phyloP scores from a whole-genome alignment of 1,284 basidiomycete genomes.

The Leccinum griseonigrum region DNA sequence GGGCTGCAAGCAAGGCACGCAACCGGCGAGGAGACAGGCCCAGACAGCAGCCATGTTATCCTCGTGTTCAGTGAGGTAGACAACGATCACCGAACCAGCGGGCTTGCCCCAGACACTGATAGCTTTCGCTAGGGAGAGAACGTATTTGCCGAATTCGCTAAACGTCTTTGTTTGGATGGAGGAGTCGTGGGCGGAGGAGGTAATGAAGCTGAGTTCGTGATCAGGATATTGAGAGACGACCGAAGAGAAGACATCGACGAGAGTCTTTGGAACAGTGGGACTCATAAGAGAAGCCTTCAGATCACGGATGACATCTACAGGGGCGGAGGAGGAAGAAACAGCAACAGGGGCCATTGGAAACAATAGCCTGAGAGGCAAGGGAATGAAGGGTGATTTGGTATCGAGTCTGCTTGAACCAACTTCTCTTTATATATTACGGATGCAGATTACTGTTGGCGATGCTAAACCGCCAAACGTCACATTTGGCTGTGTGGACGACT shows the following conservation, averaged over 20 bases:
- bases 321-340: background rate
- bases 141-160: background rate
- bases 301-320: background rate
- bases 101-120: background rate
- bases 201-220: background rate
- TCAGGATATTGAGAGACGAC: background rate
- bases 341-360: background rate
- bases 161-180: background rate
- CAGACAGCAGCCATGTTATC: background rate
- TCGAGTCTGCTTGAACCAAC: background rate
- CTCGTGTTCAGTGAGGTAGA: background rate
- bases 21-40: background rate
- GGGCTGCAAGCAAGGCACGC: background rate
- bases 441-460: background rate
- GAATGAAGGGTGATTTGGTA: background rate
- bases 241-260: background rate
- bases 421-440: background rate
- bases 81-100: background rate
- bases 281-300: background rate
- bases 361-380: background rate
- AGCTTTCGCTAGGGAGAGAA: background rate
- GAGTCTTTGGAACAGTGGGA: background rate
- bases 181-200: background rate
- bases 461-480: background rate
- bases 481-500: background rate